Evolutionary conservation across 169 alveolate species (phyloP).

Genomic region (Theileria annulata): DNA sequence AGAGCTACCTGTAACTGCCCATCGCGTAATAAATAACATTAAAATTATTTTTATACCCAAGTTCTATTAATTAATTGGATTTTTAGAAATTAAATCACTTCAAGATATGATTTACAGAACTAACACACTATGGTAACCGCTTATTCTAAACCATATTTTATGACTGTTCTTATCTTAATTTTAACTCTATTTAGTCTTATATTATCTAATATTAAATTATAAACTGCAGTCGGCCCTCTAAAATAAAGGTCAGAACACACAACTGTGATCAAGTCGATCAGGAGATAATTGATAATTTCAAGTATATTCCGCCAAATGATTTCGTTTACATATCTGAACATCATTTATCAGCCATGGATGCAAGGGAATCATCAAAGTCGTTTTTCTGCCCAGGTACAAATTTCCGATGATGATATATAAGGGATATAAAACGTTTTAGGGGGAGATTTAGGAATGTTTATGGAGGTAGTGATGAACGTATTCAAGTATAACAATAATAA

Average conservation of each 20-base stretch:
- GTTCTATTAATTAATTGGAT: not conserved
- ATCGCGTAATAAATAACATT: conserved; percentile 31
- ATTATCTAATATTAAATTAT: no score
- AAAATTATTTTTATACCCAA: not conserved
- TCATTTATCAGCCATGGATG: conserved; percentile 60
- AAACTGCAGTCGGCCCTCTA: conserved; percentile 46
- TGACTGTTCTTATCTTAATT: no score
- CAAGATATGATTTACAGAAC: conserved; percentile 62
- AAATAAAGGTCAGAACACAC: conserved; percentile 58
- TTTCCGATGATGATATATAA: not conserved
- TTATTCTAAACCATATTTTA: not conserved
- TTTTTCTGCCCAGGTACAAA: conserved; percentile 56
- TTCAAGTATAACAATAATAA: conserved; percentile 1
- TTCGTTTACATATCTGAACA: conserved; percentile 24
- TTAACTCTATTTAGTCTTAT: no score
- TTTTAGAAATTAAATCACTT: conserved; percentile 37
- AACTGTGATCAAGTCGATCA: conserved; percentile 13
- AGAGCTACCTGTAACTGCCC: conserved; percentile 68
- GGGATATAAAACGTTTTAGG: conserved; percentile 29
- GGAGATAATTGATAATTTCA: conserved; percentile 16
- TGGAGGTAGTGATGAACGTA: conserved; percentile 29
- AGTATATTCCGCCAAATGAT: conserved; percentile 50
- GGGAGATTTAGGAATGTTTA: conserved; percentile 64
- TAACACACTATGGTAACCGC: conserved; percentile 54
- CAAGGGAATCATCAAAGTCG: conserved; percentile 30